Conservation (phyloP, 2,329 filamentous ascomycete genomes). For the Fusarium acutatum region DNA sequence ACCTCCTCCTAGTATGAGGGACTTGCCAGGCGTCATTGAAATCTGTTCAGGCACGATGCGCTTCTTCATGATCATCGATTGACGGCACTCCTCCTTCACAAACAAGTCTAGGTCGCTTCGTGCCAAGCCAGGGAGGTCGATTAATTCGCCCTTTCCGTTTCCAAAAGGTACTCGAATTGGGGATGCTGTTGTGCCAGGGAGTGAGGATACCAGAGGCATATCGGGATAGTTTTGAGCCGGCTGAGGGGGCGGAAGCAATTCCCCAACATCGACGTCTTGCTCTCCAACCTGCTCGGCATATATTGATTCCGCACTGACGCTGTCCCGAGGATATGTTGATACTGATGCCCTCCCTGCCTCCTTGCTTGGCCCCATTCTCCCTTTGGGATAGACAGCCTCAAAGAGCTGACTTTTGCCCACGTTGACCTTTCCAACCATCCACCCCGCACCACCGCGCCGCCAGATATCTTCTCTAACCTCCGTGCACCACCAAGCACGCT, state of each 20-base stretch:
- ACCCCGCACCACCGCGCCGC: conserved; percentile 83
- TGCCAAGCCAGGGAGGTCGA: conserved; percentile 88
- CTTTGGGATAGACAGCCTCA: conserved; percentile 85
- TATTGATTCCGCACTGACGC: conserved; percentile 33
- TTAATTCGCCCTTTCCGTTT: conserved; percentile 84
- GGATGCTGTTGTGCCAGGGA: conserved; percentile 93
- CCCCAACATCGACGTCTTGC: conserved; percentile 50
- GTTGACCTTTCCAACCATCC: conserved; percentile 98
- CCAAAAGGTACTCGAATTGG: conserved; percentile 94
- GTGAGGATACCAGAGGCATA: conserved; percentile 85
- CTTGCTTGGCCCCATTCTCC: conserved; percentile 55
- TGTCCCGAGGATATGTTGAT: conserved; percentile 24
- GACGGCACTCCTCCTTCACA: conserved; percentile 71
- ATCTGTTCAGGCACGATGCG: conserved; percentile 78
- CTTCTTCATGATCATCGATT: conserved; percentile 79
- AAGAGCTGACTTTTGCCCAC: conserved; percentile 96
- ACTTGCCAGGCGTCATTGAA: conserved; percentile 78
- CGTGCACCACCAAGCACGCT: conserved; percentile 89
- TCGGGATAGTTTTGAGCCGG: conserved; percentile 78
- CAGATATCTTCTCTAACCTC: conserved; percentile 87
- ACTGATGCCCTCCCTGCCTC: conserved; percentile 12
- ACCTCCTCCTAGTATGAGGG: conserved; percentile 80
- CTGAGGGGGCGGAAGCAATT: conserved; percentile 80
- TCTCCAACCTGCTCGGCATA: conserved; percentile 42
- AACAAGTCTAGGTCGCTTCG: conserved; percentile 77